These are phyloP conservation scores for Cutaneotrichosporon arboriforme DNA, from an alignment of 1,284 basidiomycete genomes.

Conservation along the genomic window DNA sequence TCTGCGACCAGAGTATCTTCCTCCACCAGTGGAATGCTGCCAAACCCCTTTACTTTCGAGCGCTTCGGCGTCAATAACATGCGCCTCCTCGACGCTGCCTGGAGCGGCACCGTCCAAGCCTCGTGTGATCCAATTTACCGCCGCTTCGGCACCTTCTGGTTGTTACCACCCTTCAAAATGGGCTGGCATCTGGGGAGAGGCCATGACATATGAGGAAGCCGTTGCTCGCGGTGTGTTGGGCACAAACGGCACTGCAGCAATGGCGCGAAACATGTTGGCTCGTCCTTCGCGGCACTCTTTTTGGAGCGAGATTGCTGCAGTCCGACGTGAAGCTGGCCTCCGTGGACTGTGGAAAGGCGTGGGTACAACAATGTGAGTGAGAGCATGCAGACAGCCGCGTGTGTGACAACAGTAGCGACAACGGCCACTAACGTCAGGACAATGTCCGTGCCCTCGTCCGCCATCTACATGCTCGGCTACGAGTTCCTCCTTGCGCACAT, in stretches of 20 bases:
- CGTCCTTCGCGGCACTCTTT: conserved; percentile 54
- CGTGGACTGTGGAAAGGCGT: conserved; percentile 83
- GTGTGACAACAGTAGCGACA: too few relatives aligned
- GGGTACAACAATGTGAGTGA: conserved; percentile 73
- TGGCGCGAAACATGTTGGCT: conserved; percentile 10
- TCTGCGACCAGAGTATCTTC: conserved; percentile 14
- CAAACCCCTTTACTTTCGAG: conserved; percentile 30
- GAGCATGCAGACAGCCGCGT: too few relatives aligned
- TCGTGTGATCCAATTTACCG: neutral
- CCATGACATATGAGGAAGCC: conserved; percentile 35
- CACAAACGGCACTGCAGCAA: conserved; percentile 12
- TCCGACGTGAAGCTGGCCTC: conserved; percentile 68
- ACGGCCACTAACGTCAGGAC: conserved; percentile 52
- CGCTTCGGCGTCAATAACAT: conserved; percentile 12
- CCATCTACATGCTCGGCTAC: conserved; percentile 94
- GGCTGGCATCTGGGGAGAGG: conserved; percentile 48
- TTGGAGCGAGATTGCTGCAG: conserved; percentile 69
- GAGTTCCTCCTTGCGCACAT: conserved; percentile 66
- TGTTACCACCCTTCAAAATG: conserved; percentile 47
- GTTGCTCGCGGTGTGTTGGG: conserved; percentile 21
- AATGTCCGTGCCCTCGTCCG: conserved; percentile 88
- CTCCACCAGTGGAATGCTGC: conserved; percentile 32
- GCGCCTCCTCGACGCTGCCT: conserved; percentile 14
- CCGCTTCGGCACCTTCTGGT: conserved; percentile 31
- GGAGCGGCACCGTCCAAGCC: conserved; percentile 10